Conservation (phyloP, 2,329 filamentous ascomycete species). For the Diaporthe citriasiana region DNA sequence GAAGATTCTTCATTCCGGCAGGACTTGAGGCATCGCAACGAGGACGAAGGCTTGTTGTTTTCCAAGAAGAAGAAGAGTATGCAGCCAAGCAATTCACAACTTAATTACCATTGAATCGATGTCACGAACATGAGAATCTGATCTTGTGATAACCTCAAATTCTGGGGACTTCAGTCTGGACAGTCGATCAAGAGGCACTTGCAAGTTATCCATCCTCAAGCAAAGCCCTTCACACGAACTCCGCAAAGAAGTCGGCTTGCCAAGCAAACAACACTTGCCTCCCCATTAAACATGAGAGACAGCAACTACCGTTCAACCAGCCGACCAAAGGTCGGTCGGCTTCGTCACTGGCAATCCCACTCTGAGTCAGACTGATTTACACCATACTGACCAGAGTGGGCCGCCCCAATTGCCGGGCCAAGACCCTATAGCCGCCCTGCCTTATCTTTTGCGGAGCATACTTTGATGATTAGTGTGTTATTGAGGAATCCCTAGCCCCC, state of each 20-base stretch:
- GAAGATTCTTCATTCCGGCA: no score
- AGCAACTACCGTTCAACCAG: neutral
- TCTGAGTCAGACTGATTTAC: slow-evolving; percentile 15
- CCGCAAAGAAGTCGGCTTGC: neutral
- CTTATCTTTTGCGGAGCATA: slow-evolving; percentile 21
- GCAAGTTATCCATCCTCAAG: neutral
- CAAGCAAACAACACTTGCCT: neutral
- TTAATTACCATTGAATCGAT: neutral
- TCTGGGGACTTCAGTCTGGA: no score
- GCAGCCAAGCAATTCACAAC: neutral
- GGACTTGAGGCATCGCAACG: no score
- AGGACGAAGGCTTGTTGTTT: no score
- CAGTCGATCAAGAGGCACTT: neutral
- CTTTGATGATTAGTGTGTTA: neutral
- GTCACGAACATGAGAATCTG: neutral
- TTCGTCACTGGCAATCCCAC: neutral
- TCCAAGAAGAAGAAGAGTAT: no score
- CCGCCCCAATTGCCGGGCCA: slow-evolving; percentile 16
- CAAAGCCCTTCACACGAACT: neutral
- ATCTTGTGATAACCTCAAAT: neutral
- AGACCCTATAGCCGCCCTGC: neutral
- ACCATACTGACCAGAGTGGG: neutral
- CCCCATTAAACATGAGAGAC: no score
- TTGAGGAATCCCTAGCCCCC: neutral
- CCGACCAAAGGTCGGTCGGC: neutral